Conservation (phyloP, 1,284 basidiomycete species). For the Rhizoctonia solani region DNA sequence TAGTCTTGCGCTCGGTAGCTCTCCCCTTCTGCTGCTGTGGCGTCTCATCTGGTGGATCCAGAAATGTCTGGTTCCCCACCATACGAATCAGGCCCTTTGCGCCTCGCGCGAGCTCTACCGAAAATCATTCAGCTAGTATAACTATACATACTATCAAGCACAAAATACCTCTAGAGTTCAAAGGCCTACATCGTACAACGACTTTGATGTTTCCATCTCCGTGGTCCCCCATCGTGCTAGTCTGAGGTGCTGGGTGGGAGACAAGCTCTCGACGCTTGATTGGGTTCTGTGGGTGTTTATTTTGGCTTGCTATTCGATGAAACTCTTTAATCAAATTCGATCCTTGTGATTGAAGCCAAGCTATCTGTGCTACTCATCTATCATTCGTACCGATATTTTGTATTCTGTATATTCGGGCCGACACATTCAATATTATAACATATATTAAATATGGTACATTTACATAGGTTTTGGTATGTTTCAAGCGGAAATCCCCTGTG, state of each 20-base stretch:
- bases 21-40: conserved; percentile 46
- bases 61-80: conserved; percentile 87
- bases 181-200: conserved; percentile 93
- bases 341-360: background rate
- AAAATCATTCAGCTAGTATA: background rate
- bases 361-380: too few relatives aligned
- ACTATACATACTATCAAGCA: background rate
- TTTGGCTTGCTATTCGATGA: background rate
- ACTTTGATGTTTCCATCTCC: conserved; percentile 87
- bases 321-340: conserved; percentile 27
- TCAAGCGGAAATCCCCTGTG: too few relatives aligned
- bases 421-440: too few relatives aligned
- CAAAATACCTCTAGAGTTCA: conserved; percentile 84
- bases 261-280: conserved; percentile 16
- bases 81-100: conserved; percentile 92
- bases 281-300: conserved; percentile 27
- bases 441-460: too few relatives aligned
- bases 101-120: conserved; percentile 82
- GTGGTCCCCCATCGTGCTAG: conserved; percentile 54
- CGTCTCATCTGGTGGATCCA: conserved; percentile 77
- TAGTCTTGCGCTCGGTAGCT: conserved; percentile 83
- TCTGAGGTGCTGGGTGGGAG: conserved; percentile 4
- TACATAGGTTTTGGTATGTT: too few relatives aligned
- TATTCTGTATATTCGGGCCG: too few relatives aligned
- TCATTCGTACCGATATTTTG: too few relatives aligned